Percentiles rank a stretch among this genome's conserved stretches.
Evolutionary conservation across 257 asterid genomes (phyloP).

Genomic region (Mentha longifolia): DNA sequence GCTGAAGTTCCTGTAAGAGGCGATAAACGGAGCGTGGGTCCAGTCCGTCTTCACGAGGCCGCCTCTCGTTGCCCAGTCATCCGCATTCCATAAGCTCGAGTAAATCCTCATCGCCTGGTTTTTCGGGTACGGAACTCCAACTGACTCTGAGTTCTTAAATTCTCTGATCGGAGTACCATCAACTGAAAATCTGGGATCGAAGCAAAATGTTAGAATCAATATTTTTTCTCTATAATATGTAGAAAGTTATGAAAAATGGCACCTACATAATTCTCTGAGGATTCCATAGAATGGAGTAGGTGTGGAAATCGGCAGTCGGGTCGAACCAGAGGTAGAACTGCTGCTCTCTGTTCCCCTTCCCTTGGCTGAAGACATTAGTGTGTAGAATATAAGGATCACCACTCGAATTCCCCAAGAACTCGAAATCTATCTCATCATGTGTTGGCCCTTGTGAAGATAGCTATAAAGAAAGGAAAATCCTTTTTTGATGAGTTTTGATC

Average conservation of each 20-base stretch:
- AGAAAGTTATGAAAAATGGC: not conserved
- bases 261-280: constrained; percentile 42
- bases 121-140: constrained; percentile 41
- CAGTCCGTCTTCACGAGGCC: constrained; percentile 48
- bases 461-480: constrained; percentile 10
- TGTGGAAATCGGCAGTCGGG: constrained; percentile 47
- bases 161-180: constrained; percentile 42
- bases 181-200: constrained; percentile 34
- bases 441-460: constrained; percentile 42
- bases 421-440: constrained; percentile 48
- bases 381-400: constrained; percentile 47
- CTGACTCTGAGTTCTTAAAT: constrained; percentile 33
- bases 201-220: not conserved
- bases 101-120: constrained; percentile 42
- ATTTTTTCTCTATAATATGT: not conserved
- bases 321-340: constrained; percentile 50
- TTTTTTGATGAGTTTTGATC: not conserved
- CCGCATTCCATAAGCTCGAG: constrained; percentile 47
- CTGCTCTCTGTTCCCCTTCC: constrained; percentile 43
- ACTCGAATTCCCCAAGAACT: constrained; percentile 44
- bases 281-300: constrained; percentile 49
- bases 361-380: constrained; percentile 44
- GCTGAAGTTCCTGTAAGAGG: constrained; percentile 40
- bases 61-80: constrained; percentile 49
- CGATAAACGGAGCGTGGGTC: constrained; percentile 43